Percentiles rank a stretch among this genome's conserved stretches.
phyloP scores from a whole-genome alignment of 306 rosid genomes.

The Ceratonia siliqua region DNA sequence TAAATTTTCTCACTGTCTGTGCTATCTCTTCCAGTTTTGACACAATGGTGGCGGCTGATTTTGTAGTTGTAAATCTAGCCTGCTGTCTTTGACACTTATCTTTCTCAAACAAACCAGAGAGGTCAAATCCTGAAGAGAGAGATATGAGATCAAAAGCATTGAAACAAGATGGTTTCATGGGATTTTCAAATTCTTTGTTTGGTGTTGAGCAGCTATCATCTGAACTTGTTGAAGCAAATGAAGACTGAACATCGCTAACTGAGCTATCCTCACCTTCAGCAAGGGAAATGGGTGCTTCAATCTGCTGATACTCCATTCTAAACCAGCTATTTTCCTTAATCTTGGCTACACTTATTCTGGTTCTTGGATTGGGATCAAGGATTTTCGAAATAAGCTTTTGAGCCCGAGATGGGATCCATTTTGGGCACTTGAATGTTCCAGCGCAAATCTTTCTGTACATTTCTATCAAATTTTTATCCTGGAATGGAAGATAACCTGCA shows the following conservation, averaged over 20 bases:
- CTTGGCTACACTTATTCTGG: constrained; percentile 63
- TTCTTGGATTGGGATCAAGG: constrained; percentile 80
- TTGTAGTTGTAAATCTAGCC: constrained; percentile 61
- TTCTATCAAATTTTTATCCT: constrained; percentile 78
- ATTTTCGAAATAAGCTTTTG: constrained; percentile 63
- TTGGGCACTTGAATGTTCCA: constrained; percentile 75
- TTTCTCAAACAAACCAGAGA: constrained; percentile 81
- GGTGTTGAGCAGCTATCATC: too few relatives aligned
- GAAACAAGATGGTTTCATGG: constrained; percentile 54
- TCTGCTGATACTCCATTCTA: constrained; percentile 45
- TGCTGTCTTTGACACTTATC: constrained; percentile 55
- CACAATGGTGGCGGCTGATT: constrained; percentile 64
- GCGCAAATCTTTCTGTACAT: constrained; percentile 80
- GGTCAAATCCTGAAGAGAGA: constrained; percentile 79
- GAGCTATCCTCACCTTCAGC: too few relatives aligned
- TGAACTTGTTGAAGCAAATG: neutral
- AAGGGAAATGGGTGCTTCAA: neutral
- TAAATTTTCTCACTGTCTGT: constrained; percentile 29
- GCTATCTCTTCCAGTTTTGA: constrained; percentile 66
- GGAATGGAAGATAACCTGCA: constrained; percentile 95
- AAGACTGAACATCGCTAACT: neutral
- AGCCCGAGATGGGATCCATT: constrained; percentile 74
- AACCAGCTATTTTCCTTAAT: constrained; percentile 78
- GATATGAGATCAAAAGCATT: constrained; percentile 93
- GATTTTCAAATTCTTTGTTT: too few relatives aligned